phyloP scores from a whole-genome alignment of 2,329 filamentous ascomycete genomes.

The Lachnellula cervina region DNA sequence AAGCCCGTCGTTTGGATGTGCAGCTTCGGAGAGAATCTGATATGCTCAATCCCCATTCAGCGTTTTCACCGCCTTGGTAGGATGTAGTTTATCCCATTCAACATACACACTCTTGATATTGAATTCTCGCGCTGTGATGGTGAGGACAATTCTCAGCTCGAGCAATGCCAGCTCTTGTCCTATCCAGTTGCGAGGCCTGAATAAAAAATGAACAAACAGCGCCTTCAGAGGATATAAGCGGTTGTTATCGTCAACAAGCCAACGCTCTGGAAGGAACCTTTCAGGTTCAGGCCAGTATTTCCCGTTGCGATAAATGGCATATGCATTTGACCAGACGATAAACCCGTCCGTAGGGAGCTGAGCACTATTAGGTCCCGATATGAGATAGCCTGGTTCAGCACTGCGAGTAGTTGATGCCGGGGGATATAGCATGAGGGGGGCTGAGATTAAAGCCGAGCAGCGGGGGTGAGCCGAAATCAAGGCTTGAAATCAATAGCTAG shows the following conservation, averaged over 20 bases:
- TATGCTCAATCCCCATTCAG: conserved; percentile 10
- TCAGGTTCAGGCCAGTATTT: conserved; percentile 38
- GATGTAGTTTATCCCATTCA: conserved; percentile 4
- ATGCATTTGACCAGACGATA: conserved; percentile 1
- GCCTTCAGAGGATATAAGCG: conserved; percentile 27
- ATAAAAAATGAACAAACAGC: conserved; percentile 52
- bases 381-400: background rate
- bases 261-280: conserved; percentile 44
- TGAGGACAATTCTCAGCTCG: conserved; percentile 44
- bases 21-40: conserved; percentile 12
- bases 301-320: conserved; percentile 32
- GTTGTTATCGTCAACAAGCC: conserved; percentile 30
- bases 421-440: too few species aligned
- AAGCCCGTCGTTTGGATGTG: background rate
- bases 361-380: background rate
- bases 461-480: too few species aligned
- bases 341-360: conserved; percentile 2
- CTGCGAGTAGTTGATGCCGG: conserved; percentile 1
- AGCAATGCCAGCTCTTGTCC: conserved; percentile 49
- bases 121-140: conserved; percentile 42
- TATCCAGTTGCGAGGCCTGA: conserved; percentile 50
- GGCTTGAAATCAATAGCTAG: too few species aligned
- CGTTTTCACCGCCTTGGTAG: background rate
- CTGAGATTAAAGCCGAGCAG: too few species aligned
- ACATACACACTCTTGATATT: conserved; percentile 39